Evolutionary conservation across 768 basidiomycete genomes (phyloP).

Genomic region (Pilatotrama ljubarskyi): DNA sequence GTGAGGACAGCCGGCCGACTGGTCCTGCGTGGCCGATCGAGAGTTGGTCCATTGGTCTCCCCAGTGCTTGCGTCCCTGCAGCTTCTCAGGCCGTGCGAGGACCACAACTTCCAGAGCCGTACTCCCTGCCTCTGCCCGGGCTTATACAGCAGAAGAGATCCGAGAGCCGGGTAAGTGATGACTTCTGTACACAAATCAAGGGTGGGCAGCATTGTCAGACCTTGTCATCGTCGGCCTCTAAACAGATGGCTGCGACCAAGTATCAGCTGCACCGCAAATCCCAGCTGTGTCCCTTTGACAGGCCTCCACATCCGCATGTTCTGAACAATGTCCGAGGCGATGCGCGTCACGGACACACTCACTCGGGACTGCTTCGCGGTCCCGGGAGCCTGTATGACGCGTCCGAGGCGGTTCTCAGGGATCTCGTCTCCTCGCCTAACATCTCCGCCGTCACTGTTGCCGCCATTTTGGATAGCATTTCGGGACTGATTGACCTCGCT

Average conservation of each 20-base stretch:
- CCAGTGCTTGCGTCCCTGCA: too few relatives aligned
- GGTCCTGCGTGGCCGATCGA: too few relatives aligned
- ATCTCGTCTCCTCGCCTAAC: neutral
- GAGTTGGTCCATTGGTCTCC: too few relatives aligned
- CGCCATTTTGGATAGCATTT: neutral
- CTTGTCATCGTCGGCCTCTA: too few relatives aligned
- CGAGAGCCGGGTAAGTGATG: too few relatives aligned
- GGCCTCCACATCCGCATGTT: neutral
- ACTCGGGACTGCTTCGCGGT: neutral
- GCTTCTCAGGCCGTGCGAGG: too few relatives aligned
- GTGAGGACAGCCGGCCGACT: too few relatives aligned
- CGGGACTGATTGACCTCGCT: neutral
- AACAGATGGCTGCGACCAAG: neutral
- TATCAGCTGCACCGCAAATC: neutral
- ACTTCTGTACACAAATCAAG: too few relatives aligned
- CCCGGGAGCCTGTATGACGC: neutral
- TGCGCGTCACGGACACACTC: neutral
- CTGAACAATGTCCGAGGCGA: neutral
- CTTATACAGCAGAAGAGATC: too few relatives aligned
- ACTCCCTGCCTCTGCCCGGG: too few relatives aligned
- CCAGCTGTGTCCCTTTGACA: neutral
- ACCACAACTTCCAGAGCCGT: too few relatives aligned
- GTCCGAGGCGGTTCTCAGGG: neutral
- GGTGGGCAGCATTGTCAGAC: too few relatives aligned
- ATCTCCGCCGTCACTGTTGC: neutral